phyloP scores from a whole-genome alignment of 2,329 filamentous ascomycete genomes.

The Clathrospora elynae region DNA sequence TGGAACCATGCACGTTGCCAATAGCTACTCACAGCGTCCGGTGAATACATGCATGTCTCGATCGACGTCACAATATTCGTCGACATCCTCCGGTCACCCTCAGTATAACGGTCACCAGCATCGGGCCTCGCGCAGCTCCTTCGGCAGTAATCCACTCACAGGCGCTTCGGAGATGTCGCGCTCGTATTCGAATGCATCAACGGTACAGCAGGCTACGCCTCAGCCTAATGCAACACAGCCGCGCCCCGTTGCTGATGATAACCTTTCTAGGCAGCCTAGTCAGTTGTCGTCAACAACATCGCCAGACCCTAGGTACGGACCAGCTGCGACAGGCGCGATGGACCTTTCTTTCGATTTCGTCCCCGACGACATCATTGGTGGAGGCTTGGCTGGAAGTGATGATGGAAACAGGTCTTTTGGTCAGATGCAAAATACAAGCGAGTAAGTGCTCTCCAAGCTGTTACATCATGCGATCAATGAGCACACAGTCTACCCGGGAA shows the following conservation, averaged over 20 bases:
- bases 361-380: neutral
- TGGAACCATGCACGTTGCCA: constrained; percentile 4
- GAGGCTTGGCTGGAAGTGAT: neutral
- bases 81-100: constrained; percentile 10
- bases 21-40: constrained; percentile 6
- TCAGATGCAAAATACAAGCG: constrained; percentile 1
- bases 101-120: neutral
- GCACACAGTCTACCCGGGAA: neutral
- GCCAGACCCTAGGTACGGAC: neutral
- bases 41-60: constrained; percentile 14
- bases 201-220: neutral
- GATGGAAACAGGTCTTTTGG: neutral
- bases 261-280: neutral
- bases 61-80: constrained; percentile 19
- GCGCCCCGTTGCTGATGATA: neutral
- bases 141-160: neutral
- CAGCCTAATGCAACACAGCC: neutral
- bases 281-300: neutral
- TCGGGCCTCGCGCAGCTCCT: constrained; percentile 2
- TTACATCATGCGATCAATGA: constrained; percentile 7
- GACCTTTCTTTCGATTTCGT: constrained; percentile 6
- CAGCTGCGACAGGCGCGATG: neutral
- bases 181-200: constrained; percentile 11
- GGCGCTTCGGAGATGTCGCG: constrained; percentile 10
- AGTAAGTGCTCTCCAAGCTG: constrained; percentile 15